Conservation (phyloP, 306 rosid species). For the Rosa lucieae region DNA sequence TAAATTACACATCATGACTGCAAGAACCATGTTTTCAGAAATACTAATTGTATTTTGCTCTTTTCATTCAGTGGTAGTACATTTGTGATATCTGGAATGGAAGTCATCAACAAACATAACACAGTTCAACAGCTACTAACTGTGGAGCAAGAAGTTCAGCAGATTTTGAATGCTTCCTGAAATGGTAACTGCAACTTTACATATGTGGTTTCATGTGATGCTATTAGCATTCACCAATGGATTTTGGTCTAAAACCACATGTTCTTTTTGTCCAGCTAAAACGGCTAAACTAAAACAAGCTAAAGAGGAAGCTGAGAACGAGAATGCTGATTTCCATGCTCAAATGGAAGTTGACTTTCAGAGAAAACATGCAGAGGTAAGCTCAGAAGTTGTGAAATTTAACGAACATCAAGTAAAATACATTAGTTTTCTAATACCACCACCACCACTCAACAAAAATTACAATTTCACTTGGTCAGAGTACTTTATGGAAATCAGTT, state of each 20-base stretch:
- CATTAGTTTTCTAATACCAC: not conserved
- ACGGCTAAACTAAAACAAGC: not conserved
- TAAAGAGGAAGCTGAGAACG: slow-evolving; percentile 14
- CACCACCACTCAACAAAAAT: not conserved
- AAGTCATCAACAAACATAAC: not conserved
- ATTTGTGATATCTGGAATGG: slow-evolving; percentile 2
- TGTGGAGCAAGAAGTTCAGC: slow-evolving; percentile 19
- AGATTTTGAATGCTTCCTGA: slow-evolving; percentile 12
- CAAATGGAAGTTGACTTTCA: slow-evolving; percentile 13
- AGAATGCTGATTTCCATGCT: not conserved
- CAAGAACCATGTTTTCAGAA: not conserved
- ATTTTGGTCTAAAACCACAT: not conserved
- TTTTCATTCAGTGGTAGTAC: not conserved
- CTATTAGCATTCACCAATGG: not conserved
- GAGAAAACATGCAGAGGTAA: slow-evolving; percentile 20
- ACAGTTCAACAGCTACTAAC: not conserved
- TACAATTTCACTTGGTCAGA: not conserved
- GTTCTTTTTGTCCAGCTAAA: not conserved
- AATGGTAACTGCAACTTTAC: not conserved
- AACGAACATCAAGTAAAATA: not conserved
- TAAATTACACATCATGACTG: not conserved
- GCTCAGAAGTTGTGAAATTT: not conserved
- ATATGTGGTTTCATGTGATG: not conserved
- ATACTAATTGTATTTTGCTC: not conserved
- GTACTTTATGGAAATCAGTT: not conserved